Conservation (phyloP, 1,139 yeast species). For the Taphrina pruni region DNA sequence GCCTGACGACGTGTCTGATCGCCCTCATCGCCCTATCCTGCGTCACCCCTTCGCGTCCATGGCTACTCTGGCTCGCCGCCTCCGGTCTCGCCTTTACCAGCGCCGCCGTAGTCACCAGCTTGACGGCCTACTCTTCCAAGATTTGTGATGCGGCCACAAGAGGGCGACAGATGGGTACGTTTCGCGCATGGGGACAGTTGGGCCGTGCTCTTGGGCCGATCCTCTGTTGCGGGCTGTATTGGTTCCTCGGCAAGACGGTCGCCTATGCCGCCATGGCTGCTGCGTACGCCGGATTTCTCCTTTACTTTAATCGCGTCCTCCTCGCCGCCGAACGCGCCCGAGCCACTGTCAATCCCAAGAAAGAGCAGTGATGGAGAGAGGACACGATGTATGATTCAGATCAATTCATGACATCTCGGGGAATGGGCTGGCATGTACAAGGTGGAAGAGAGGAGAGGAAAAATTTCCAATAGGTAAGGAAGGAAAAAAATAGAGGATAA, state of each 20-base stretch:
- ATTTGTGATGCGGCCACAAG: slow-evolving; percentile 24
- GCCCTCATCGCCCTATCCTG: slow-evolving; percentile 32
- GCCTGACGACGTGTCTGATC: slow-evolving; percentile 29
- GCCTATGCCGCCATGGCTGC: slow-evolving; percentile 27
- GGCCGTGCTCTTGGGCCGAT: slow-evolving; percentile 39
- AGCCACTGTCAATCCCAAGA: background rate
- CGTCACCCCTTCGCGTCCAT: slow-evolving; percentile 12
- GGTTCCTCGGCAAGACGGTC: slow-evolving; percentile 39
- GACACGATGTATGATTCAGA: too few species aligned
- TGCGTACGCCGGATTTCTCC: slow-evolving; percentile 20
- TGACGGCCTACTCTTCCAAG: slow-evolving; percentile 35
- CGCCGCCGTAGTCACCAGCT: slow-evolving; percentile 39
- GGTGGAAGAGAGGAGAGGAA: background rate
- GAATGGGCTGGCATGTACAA: too few species aligned
- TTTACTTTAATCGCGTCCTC: slow-evolving; percentile 27
- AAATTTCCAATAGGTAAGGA: background rate
- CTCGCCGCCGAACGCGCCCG: slow-evolving; percentile 14
- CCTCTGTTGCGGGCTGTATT: slow-evolving; percentile 39
- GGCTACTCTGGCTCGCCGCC: slow-evolving; percentile 36
- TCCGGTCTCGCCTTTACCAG: slow-evolving; percentile 39
- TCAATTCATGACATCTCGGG: too few species aligned
- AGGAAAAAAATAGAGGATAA: too few species aligned
- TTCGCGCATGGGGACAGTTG: slow-evolving; percentile 39
- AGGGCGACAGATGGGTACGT: slow-evolving; percentile 37
- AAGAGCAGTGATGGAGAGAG: background rate